phyloP scores from a whole-genome alignment of 495 filamentous ascomycete species.

The Hyphodiscus hymeniophilus region DNA sequence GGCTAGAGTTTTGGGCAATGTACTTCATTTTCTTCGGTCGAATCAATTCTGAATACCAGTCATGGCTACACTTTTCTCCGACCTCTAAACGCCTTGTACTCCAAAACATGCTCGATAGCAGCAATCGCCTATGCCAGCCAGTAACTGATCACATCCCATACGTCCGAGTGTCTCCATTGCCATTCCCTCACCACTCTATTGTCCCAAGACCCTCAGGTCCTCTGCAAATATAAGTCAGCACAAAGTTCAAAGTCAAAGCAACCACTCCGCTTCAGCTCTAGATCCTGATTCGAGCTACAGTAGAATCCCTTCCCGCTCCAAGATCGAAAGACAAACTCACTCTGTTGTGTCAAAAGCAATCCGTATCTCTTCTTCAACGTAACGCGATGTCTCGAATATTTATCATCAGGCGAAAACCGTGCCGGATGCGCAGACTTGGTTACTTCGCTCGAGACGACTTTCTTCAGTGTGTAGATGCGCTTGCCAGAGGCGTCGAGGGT shows the following conservation, averaged over 20 bases:
- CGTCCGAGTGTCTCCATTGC: no score
- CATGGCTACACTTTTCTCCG: neutral
- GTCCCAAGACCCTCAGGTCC: constrained; percentile 31
- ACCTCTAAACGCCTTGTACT: neutral
- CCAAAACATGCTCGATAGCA: neutral
- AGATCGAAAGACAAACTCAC: constrained; percentile 37
- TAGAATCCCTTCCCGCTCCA: neutral
- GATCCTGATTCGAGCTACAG: neutral
- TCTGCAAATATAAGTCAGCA: constrained; percentile 23
- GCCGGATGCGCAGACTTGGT: constrained; percentile 96
- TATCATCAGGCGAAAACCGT: constrained; percentile 94
- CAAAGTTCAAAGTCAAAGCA: constrained; percentile 1
- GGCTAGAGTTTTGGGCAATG: neutral
- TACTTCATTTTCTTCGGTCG: neutral
- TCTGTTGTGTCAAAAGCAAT: constrained; percentile 76
- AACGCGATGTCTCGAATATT: constrained; percentile 90
- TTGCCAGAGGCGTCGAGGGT: constrained; percentile 69
- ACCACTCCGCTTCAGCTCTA: neutral
- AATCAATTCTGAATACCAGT: neutral
- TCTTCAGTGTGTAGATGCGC: constrained; percentile 84
- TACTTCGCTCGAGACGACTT: constrained; percentile 66
- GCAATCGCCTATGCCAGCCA: no score
- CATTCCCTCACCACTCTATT: constrained; percentile 19
- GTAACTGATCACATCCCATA: no score
- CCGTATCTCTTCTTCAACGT: constrained; percentile 88